Evolutionary conservation across 805 yeast species (phyloP).

Genomic region (Ogataea glucozyma): DNA sequence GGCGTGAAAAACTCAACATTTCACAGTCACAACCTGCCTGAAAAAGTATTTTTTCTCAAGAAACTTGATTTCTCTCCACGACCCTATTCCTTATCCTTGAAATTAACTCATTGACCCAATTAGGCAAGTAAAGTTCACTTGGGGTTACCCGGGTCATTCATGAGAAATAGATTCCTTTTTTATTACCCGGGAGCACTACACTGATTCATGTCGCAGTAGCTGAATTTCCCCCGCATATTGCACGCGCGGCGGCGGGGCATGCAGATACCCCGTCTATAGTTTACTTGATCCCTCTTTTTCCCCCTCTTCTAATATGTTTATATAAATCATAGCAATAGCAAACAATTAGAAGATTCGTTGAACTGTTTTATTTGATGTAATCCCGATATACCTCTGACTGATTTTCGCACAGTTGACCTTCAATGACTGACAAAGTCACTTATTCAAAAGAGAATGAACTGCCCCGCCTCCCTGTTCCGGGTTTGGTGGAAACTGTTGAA

Average conservation of each 20-base stretch:
- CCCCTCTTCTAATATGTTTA: background rate
- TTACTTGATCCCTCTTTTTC: background rate
- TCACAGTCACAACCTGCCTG: slow-evolving; percentile 25
- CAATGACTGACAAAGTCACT: slow-evolving; percentile 29
- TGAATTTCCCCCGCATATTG: background rate
- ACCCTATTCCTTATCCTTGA: slow-evolving; percentile 24
- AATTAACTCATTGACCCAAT: slow-evolving; percentile 32
- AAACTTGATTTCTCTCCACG: slow-evolving; percentile 11
- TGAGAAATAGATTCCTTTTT: background rate
- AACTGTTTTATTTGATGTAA: too few relatives aligned
- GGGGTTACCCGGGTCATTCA: slow-evolving; percentile 23
- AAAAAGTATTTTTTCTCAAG: slow-evolving; percentile 3
- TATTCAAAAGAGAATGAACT: slow-evolving; percentile 44
- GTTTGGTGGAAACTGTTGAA: slow-evolving; percentile 46
- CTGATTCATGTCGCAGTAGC: background rate
- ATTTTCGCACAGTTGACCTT: background rate
- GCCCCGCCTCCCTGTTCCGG: slow-evolving; percentile 67
- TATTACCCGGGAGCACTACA: slow-evolving; percentile 2
- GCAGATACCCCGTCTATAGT: slow-evolving; percentile 2
- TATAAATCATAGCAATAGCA: background rate
- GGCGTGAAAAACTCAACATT: slow-evolving; percentile 9
- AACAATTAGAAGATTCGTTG: too few relatives aligned
- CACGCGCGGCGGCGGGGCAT: slow-evolving; percentile 15
- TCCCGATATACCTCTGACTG: too few relatives aligned
- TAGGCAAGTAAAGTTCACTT: slow-evolving; percentile 26